Percentiles rank a stretch among this genome's conserved stretches.
These are phyloP conservation scores for Malus orientalis DNA, from an alignment of 306 rosid species.

Conservation along the genomic window DNA sequence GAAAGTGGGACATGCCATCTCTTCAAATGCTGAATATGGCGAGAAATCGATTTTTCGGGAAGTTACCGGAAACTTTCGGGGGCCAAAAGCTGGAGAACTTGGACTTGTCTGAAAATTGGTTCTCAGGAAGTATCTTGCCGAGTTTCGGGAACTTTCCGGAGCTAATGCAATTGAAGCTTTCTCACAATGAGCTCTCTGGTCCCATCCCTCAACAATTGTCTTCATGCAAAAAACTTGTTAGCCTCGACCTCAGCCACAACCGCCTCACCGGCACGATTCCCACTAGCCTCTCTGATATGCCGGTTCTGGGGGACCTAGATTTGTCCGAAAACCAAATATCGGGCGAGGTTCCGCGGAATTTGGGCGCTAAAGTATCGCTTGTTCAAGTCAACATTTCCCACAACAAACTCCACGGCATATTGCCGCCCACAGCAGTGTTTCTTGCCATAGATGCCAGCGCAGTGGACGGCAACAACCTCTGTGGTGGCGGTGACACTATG, in stretches of 20 bases:
- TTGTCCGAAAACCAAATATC: slow-evolving; percentile 62
- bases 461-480: slow-evolving; percentile 63
- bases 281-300: slow-evolving; percentile 38
- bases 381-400: slow-evolving; percentile 71
- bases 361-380: slow-evolving; percentile 55
- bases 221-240: slow-evolving; percentile 55
- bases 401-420: slow-evolving; percentile 59
- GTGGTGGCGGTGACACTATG: slow-evolving; percentile 25
- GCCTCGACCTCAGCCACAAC: slow-evolving; percentile 61
- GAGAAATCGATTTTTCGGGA: slow-evolving; percentile 51
- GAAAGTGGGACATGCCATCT: slow-evolving; percentile 54
- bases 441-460: slow-evolving; percentile 64
- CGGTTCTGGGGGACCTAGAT: slow-evolving; percentile 71
- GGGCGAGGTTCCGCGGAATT: slow-evolving; percentile 57
- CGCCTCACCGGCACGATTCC: slow-evolving; percentile 55
- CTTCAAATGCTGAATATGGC: slow-evolving; percentile 81
- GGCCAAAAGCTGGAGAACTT: slow-evolving; percentile 48
- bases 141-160: slow-evolving; percentile 28
- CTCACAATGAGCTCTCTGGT: slow-evolving; percentile 55
- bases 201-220: slow-evolving; percentile 47
- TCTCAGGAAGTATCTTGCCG: slow-evolving; percentile 44
- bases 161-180: slow-evolving; percentile 50
- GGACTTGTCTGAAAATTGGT: slow-evolving; percentile 52
- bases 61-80: slow-evolving; percentile 50
- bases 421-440: slow-evolving; percentile 75